Base-by-base conservation (phyloP, 2,329 filamentous ascomycete genomes). In the Fusarium multiceps region DNA sequence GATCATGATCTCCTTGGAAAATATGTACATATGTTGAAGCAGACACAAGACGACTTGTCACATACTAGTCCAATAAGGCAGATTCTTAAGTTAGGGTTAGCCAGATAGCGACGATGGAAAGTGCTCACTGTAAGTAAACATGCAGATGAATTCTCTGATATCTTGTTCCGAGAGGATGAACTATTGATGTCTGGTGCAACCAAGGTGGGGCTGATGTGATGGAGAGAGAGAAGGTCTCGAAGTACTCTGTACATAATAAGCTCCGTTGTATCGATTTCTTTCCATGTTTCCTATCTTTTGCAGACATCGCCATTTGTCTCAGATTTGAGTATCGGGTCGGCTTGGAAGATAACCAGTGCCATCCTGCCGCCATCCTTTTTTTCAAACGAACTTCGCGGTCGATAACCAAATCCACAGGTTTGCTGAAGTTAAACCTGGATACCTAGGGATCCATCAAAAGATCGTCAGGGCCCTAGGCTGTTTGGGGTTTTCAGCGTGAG, bases 401-500 rank as follows among this genome's bases (percentile, higher is more conserved):
- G 13, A 43, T 41, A 64, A 41, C 54, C 32, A 32, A 30, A 18
- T 49, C 25, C 66, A 59, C 47, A 54, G 61, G 66, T 67, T 20
- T 34, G 66, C 59, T 56, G n/a, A 27, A 41, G 34, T 41, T 14
- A 23, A 50, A 50, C 48, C 40, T 66, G 50, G 64, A 59, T 59
- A 28, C 27, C 11, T 28, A 57, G 32, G 18, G 48, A 49, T 50
- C 59, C 45, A 45, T 59, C 66, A 49, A 60, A 59, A 59, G 72
- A 74, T 74, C 72, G 68, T 63, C 72, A 74, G 72, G 72, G 72
- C 72, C 69, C 63, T 55, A 47, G 57, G 63, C 53, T 28, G 53
- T 70, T 63, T 59, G 58, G 69, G 63, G 58, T 59, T 55, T 57
- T 42, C n/a, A 46, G 56, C 47, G 54, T 59, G 51, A 65, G 55